These are phyloP conservation scores for Colletotrichum camelliae DNA, from an alignment of 2,329 filamentous ascomycete species.

Conservation along the genomic window DNA sequence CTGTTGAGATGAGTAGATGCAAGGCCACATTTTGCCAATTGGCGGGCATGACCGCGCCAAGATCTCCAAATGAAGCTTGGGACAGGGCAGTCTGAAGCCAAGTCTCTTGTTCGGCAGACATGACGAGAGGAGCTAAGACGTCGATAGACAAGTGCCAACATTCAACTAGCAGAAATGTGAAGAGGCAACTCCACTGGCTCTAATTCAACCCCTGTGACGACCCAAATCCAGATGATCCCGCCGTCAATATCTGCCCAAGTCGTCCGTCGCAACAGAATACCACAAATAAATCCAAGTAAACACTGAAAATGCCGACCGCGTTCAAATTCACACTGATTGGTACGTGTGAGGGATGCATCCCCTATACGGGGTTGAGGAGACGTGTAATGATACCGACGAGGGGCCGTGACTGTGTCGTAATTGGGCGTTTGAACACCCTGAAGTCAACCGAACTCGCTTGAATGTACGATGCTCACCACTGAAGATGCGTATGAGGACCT, in stretches of 20 bases:
- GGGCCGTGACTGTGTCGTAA: too few relatives aligned
- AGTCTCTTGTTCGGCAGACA: neutral
- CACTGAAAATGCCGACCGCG: neutral
- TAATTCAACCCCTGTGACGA: neutral
- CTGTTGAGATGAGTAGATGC: neutral
- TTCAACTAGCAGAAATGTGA: neutral
- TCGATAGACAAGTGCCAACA: too few relatives aligned
- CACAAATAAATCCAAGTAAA: fast-evolving
- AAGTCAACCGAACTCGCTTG: too few relatives aligned
- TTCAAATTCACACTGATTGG: neutral
- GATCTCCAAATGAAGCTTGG: neutral
- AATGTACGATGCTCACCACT: neutral
- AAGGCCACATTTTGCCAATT: neutral
- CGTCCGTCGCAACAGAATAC: neutral
- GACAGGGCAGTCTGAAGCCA: neutral
- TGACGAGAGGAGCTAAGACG: neutral
- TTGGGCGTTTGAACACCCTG: too few relatives aligned
- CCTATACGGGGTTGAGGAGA: too few relatives aligned
- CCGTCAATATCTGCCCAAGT: neutral
- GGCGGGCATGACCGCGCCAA: neutral
- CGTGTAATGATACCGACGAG: too few relatives aligned
- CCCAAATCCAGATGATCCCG: neutral
- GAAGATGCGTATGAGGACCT: neutral
- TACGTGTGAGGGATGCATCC: neutral
- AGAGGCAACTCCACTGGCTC: neutral